Conservation (phyloP, 75 land plant genomes). For the Ceratopteris richardii region DNA sequence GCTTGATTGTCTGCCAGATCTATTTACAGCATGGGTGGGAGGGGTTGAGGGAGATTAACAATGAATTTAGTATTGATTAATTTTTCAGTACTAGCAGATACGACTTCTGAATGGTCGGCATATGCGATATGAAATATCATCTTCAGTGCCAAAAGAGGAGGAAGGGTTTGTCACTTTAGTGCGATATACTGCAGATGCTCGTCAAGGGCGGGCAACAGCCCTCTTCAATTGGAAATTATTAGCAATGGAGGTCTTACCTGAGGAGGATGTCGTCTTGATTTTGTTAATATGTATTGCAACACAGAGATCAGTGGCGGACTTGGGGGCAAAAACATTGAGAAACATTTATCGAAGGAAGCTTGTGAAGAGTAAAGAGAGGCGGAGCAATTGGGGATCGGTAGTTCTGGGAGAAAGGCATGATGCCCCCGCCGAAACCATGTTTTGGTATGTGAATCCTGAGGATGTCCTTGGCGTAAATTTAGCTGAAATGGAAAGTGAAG, state of each 20-base stretch:
- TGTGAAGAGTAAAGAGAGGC: slow-evolving; percentile 47
- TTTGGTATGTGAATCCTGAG: slow-evolving; percentile 29
- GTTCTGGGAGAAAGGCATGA: slow-evolving; percentile 32
- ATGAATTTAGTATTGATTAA: not conserved
- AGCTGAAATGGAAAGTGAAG: slow-evolving; percentile 9
- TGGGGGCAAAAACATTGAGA: slow-evolving; percentile 44
- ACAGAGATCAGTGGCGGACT: slow-evolving; percentile 48
- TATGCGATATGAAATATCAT: slow-evolving; percentile 46
- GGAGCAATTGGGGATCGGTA: slow-evolving; percentile 81
- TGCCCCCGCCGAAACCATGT: slow-evolving; percentile 6
- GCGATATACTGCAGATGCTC: slow-evolving; percentile 49
- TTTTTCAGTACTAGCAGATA: slow-evolving; percentile 27
- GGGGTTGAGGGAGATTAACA: not conserved
- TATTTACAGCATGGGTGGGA: too few species aligned
- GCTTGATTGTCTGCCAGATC: too few species aligned
- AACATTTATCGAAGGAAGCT: slow-evolving; percentile 42
- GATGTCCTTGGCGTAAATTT: slow-evolving; percentile 13
- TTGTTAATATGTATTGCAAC: slow-evolving; percentile 58
- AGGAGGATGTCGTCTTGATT: slow-evolving; percentile 71
- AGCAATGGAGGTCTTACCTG: slow-evolving; percentile 68
- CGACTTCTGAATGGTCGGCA: slow-evolving; percentile 59
- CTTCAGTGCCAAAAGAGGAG: slow-evolving; percentile 32
- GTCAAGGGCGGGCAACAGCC: slow-evolving; percentile 76
- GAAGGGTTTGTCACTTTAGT: slow-evolving; percentile 82
- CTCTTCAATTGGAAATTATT: slow-evolving; percentile 75